Evolutionary conservation across 441 rosid species (phyloP).

Genomic region (Theobroma grandiflorum): DNA sequence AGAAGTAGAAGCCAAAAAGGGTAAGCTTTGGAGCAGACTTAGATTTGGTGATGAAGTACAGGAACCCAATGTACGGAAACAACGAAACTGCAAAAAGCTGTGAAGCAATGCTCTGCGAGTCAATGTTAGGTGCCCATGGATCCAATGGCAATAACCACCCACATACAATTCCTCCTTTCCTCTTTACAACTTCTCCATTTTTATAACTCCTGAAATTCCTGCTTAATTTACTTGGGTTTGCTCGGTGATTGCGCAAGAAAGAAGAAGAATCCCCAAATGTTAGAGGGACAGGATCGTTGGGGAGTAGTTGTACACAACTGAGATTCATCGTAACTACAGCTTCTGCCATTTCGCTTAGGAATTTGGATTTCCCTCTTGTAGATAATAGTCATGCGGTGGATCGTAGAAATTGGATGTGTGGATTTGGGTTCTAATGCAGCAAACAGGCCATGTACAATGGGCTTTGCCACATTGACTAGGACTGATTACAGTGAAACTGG

Average conservation of each 20-base stretch:
- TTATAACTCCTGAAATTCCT: slow-evolving; percentile 23
- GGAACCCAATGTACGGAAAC: slow-evolving; percentile 81
- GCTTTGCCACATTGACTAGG: neutral
- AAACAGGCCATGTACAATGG: neutral
- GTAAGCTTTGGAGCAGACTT: slow-evolving; percentile 84
- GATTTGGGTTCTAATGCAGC: neutral
- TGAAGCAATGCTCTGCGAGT: slow-evolving; percentile 79
- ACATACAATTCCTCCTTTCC: slow-evolving; percentile 48
- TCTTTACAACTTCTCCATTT: slow-evolving; percentile 32
- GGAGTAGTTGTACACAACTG: slow-evolving; percentile 30
- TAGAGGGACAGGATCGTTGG: slow-evolving; percentile 26
- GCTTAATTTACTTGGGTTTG: slow-evolving; percentile 9
- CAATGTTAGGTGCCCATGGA: slow-evolving; percentile 84
- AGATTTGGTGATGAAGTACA: slow-evolving; percentile 87
- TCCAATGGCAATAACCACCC: slow-evolving; percentile 74
- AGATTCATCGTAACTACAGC: slow-evolving; percentile 31
- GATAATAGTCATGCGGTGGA: neutral
- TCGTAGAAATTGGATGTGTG: neutral
- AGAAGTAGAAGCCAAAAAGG: slow-evolving; percentile 92
- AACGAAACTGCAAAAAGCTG: slow-evolving; percentile 82
- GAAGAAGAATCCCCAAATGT: slow-evolving; percentile 29
- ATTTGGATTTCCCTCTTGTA: neutral
- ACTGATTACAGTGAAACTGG: neutral
- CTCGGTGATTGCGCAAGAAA: slow-evolving; percentile 29
- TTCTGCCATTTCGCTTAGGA: neutral